Conservation (phyloP, 2,329 filamentous ascomycete genomes). For the Trichoderma atrobrunneum region DNA sequence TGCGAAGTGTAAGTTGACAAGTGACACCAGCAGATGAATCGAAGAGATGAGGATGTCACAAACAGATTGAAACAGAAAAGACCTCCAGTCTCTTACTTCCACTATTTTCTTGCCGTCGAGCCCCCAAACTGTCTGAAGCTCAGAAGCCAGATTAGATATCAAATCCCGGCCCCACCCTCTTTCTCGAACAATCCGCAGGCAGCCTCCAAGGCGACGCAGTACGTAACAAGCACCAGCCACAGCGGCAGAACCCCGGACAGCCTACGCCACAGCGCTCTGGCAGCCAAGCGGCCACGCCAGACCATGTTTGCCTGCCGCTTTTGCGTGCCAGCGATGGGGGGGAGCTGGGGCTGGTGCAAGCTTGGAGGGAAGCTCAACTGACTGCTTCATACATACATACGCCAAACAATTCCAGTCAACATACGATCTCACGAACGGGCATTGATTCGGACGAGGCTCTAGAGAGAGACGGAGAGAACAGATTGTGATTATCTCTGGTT, state of each 20-base stretch:
- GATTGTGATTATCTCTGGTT: neutral
- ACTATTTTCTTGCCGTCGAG: neutral
- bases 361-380: conserved; percentile 1
- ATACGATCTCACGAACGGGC: neutral
- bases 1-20: neutral
- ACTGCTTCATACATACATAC: neutral
- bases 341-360: conserved; percentile 4
- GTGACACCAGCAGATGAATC: neutral
- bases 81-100: neutral
- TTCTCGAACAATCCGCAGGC: conserved; percentile 24
- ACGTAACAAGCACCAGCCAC: conserved; percentile 15
- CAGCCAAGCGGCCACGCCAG: conserved; percentile 25
- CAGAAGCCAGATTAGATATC: conserved; percentile 10
- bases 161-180: neutral
- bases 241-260: conserved; percentile 15
- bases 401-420: neutral
- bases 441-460: neutral
- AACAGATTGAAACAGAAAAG: neutral
- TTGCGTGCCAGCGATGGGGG: neutral
- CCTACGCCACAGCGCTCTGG: conserved; percentile 6
- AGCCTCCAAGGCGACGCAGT: conserved; percentile 23
- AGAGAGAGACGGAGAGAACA: neutral
- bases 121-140: neutral
- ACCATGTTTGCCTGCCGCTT: conserved; percentile 26
- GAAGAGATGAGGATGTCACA: neutral